Percentiles rank a stretch among this genome's conserved stretches.
Conservation (phyloP, 805 yeast species). For the Nakazawaea sp. region DNA sequence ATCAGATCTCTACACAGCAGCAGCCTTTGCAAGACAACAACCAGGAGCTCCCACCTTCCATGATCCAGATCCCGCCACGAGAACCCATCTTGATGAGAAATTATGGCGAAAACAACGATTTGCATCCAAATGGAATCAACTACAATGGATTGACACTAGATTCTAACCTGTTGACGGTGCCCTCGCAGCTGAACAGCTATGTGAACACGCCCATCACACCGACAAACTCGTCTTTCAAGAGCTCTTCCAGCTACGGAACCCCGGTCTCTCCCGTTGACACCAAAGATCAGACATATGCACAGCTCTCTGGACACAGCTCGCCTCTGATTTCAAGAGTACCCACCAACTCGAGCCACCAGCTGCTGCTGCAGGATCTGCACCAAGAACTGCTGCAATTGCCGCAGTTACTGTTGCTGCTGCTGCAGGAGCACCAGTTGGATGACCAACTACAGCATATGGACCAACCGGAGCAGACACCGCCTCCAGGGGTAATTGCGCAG, state of each 20-base stretch:
- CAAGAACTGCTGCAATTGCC: neutral
- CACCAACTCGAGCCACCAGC: conserved; percentile 1
- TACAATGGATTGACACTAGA: neutral
- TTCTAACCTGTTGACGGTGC: neutral
- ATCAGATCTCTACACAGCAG: conserved; percentile 1
- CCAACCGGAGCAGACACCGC: neutral
- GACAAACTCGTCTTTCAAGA: conserved; percentile 8
- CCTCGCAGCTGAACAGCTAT: neutral
- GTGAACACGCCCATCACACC: conserved; percentile 9
- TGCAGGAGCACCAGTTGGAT: neutral
- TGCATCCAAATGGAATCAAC: neutral
- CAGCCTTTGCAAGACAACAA: neutral
- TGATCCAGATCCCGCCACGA: conserved; percentile 34
- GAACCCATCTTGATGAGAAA: conserved; percentile 36
- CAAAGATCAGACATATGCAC: neutral
- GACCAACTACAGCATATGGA: neutral
- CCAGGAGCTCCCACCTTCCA: conserved; percentile 26
- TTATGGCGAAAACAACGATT: conserved; percentile 15
- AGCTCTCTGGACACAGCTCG: neutral
- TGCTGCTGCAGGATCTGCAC: neutral
- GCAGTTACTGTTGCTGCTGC: neutral
- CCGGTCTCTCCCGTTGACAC: conserved; percentile 7
- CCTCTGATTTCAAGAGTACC: conserved; percentile 6
- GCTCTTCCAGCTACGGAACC: conserved; percentile 6
- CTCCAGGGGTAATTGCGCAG: neutral